Evolutionary conservation across 768 basidiomycete species (phyloP).

Genomic region (Grammothele lineata): DNA sequence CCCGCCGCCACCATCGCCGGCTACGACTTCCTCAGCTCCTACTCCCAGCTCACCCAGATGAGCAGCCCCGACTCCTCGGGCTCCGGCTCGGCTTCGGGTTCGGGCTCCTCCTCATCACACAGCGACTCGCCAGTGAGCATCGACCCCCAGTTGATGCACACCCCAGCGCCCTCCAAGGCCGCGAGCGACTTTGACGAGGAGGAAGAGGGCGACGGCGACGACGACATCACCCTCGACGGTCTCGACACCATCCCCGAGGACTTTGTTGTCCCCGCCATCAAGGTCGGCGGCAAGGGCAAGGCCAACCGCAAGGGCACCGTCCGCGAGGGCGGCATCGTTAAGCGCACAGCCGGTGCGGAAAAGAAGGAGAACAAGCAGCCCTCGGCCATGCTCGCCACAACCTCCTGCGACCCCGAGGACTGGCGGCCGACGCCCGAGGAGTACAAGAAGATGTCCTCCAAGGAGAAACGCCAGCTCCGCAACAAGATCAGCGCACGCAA

Average conservation of each 20-base stretch:
- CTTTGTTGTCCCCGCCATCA: slow-evolving; percentile 47
- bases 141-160: slow-evolving; percentile 74
- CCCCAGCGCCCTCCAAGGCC: slow-evolving; percentile 46
- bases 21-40: slow-evolving; percentile 38
- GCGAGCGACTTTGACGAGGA: slow-evolving; percentile 40
- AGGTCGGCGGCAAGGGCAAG: slow-evolving; percentile 43
- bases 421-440: slow-evolving; percentile 90
- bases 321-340: slow-evolving; percentile 67
- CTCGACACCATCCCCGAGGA: slow-evolving; percentile 27
- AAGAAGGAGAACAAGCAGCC: slow-evolving; percentile 34
- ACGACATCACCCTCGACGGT: slow-evolving; percentile 30
- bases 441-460: slow-evolving; percentile 91
- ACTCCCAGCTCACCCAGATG: slow-evolving; percentile 18
- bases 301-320: slow-evolving; percentile 53
- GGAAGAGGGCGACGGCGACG: slow-evolving; percentile 26
- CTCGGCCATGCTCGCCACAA: slow-evolving; percentile 18
- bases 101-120: too few relatives aligned
- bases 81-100: slow-evolving; percentile 15
- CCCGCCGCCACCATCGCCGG: slow-evolving; percentile 24
- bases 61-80: slow-evolving; percentile 26
- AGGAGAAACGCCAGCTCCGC: slow-evolving; percentile 92
- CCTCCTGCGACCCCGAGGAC: slow-evolving; percentile 52
- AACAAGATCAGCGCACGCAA: slow-evolving; percentile 98
- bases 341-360: slow-evolving; percentile 41
- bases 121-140: slow-evolving; percentile 40